Conservation (phyloP, 75 land plant species). For the Pinus taeda region DNA sequence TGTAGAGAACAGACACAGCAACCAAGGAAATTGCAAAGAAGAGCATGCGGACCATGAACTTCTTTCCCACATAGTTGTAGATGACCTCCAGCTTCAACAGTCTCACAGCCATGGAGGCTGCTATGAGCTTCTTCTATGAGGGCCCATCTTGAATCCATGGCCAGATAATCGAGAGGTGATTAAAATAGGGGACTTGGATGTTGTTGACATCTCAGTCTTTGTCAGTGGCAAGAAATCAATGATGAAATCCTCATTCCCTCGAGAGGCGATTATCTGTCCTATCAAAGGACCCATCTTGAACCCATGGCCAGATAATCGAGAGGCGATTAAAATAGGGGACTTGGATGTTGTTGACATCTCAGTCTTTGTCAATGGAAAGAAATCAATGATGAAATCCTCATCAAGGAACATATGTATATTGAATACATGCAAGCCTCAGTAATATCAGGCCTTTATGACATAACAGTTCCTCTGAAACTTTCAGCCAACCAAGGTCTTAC, state of each 20-base stretch:
- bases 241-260: constrained; percentile 85
- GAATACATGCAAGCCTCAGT: constrained; percentile 85
- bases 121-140: constrained; percentile 30
- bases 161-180: constrained; percentile 87
- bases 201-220: constrained; percentile 12
- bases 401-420: constrained; percentile 96
- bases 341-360: constrained; percentile 26
- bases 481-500: constrained; percentile 58
- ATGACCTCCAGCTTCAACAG: too few species aligned
- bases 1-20: too few species aligned
- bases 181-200: constrained; percentile 44
- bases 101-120: too few species aligned
- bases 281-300: constrained; percentile 93
- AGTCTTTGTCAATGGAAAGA: constrained; percentile 32
- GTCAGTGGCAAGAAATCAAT: constrained; percentile 63
- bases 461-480: constrained; percentile 48
- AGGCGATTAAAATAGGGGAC: constrained; percentile 51
- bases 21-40: too few species aligned
- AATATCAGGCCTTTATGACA: constrained; percentile 48
- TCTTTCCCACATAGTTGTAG: too few species aligned
- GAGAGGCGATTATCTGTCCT: constrained; percentile 69
- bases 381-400: constrained; percentile 84
- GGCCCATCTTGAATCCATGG: constrained; percentile 97
- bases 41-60: constrained; percentile 16
- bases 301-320: constrained; percentile 96